Percentiles rank a stretch among this genome's conserved stretches.
Evolutionary conservation across 2,329 filamentous ascomycete genomes (phyloP).

Genomic region (Colletotrichum shisoi): DNA sequence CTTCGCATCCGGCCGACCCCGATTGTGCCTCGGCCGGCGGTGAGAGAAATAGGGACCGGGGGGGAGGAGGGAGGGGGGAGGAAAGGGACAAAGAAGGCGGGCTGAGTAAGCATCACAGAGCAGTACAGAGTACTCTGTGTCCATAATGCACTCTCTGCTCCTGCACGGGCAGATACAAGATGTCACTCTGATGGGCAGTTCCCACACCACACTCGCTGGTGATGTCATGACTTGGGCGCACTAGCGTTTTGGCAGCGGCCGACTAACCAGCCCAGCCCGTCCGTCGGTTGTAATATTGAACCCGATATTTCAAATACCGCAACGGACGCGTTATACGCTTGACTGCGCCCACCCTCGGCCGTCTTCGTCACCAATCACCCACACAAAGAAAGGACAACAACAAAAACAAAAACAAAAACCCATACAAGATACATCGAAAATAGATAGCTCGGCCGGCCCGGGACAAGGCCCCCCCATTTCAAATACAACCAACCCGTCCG

Average conservation of each 20-base stretch:
- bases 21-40: slow-evolving; percentile 25
- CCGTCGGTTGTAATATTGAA: not conserved
- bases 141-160: too few species aligned
- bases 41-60: too few species aligned
- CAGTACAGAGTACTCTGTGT: too few species aligned
- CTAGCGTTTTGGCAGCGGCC: too few species aligned
- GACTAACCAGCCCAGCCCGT: too few species aligned
- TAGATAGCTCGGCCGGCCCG: slow-evolving; percentile 20
- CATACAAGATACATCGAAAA: too few species aligned
- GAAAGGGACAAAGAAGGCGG: too few species aligned
- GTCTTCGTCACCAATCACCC: not conserved
- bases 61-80: too few species aligned
- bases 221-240: slow-evolving; percentile 31
- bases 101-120: too few species aligned
- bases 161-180: slow-evolving; percentile 12
- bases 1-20: slow-evolving; percentile 26
- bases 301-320: not conserved
- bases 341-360: too few species aligned
- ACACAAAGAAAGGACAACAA: not conserved
- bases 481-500: too few species aligned
- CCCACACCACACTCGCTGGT: slow-evolving; percentile 20
- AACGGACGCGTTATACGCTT: not conserved
- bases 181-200: slow-evolving; percentile 36
- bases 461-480: too few species aligned
- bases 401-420: not conserved